Evolutionary conservation across 805 yeast species (phyloP), one percentile per base, ranked within the genome.

Genomic region (Blastobotrys chiropterorum): DNA sequence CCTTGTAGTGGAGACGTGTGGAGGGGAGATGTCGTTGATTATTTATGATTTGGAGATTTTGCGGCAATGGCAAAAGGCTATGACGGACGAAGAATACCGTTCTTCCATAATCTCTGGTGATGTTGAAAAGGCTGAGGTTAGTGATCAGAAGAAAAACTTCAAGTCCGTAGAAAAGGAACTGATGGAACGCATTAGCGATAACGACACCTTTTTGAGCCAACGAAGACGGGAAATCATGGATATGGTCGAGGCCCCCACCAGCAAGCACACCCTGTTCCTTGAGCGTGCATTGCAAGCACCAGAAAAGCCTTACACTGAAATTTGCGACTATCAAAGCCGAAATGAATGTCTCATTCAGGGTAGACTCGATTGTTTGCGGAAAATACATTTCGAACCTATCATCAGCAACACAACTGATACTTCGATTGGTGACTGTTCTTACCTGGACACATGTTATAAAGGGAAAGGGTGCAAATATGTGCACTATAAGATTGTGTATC

Each of bases 401-500:
- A 43, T 64, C 7, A 53, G 57, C 38, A 51, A 65, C 14, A 82
- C 79, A 52, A 89, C 97, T 0, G 97, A 92, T 60, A 50, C 69
- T 1, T 69, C 75, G 15, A 65, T 88, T 5, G 97, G 97, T 0
- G 97, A 90, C 67, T 90, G 98, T 65, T 90, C 97, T 7, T 90
- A 90, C 64, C 74, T 90, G 53, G 97, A 90, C 64, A 90, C 97
- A 0, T 90, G 98, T 64, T 97, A 87, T 69, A 89, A 89, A 67
- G 77, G 87, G 65, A 80, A 79, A 54, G 72, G 81, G 7, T 90
- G 97, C 67, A 73, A 94, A 20, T 90, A 86, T 63, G 74, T 88
- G 38, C 98, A 90, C 67, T 90, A 90, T 64, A 46, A 47, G 47
- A 66, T 50, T 34, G 63, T 51, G 34, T 57, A 70, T 56, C 54